Conservation (phyloP, 164 flowering plant genomes). For the Magnolia changhungtana region DNA sequence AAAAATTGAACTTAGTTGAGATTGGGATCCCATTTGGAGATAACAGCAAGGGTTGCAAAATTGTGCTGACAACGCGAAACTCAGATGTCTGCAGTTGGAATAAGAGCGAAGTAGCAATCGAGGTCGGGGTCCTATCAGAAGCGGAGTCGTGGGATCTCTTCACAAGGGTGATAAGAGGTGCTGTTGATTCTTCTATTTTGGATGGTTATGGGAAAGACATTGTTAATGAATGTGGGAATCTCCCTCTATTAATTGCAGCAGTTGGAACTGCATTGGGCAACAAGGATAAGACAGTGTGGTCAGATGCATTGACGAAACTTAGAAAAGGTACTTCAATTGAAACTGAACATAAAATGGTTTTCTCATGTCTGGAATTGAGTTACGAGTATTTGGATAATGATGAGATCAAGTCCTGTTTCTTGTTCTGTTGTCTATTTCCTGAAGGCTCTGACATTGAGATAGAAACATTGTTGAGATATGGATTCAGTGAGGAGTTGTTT, state of each 20-base stretch:
- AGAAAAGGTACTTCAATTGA: background rate
- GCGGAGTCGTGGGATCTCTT: constrained; percentile 23
- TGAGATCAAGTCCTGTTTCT: constrained; percentile 14
- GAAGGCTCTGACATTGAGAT: constrained; percentile 7
- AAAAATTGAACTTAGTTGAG: constrained; percentile 11
- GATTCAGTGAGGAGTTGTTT: constrained; percentile 10
- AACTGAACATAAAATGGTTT: constrained; percentile 13
- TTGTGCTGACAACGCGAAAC: constrained; percentile 20
- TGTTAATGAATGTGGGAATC: constrained; percentile 22
- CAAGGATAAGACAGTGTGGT: constrained; percentile 8
- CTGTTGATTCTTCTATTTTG: background rate
- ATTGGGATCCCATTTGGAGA: constrained; percentile 22
- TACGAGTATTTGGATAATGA: constrained; percentile 15
- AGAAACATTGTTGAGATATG: constrained; percentile 5
- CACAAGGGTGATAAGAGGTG: constrained; percentile 8
- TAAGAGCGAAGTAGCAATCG: constrained; percentile 2
- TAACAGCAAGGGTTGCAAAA: constrained; percentile 9
- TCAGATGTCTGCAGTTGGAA: constrained; percentile 11
- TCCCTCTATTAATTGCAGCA: constrained; percentile 22
- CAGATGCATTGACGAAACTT: constrained; percentile 5
- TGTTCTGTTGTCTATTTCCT: constrained; percentile 21
- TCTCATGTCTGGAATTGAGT: constrained; percentile 13
- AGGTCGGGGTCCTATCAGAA: constrained; percentile 1
- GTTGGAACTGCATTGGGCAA: constrained; percentile 20
- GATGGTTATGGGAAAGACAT: constrained; percentile 2